Conservation (phyloP, 768 basidiomycete genomes). For the Crepidotus variabilis region DNA sequence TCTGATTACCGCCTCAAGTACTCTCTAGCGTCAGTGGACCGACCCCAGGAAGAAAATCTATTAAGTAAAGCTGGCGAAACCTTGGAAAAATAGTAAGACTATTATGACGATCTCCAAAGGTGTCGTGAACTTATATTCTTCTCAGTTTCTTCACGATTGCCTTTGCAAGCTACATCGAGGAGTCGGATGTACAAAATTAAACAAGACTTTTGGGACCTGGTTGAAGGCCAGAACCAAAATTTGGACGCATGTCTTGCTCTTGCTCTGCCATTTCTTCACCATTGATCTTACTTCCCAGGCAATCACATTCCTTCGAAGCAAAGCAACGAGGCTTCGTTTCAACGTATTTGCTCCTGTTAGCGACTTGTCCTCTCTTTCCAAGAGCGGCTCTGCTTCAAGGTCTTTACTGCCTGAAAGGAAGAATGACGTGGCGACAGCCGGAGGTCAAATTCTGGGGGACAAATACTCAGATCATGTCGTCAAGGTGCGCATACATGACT, state of each 20-base stretch:
- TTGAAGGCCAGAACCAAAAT: conserved; percentile 86
- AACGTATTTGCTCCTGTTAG: conserved; percentile 91
- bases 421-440: conserved; percentile 70
- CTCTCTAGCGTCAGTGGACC: conserved; percentile 74
- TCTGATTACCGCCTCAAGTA: conserved; percentile 79
- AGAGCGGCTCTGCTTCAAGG: conserved; percentile 53
- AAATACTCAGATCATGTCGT: conserved; percentile 96
- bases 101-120: neutral
- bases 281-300: conserved; percentile 34
- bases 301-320: conserved; percentile 83
- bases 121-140: neutral
- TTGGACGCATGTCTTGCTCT: conserved; percentile 68
- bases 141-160: conserved; percentile 89
- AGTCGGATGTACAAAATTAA: conserved; percentile 49
- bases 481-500: conserved; percentile 44
- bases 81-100: conserved; percentile 79
- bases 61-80: conserved; percentile 69
- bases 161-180: conserved; percentile 84
- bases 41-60: conserved; percentile 52
- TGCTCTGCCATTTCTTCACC: neutral
- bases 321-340: conserved; percentile 73
- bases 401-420: conserved; percentile 63
- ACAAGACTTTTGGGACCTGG: conserved; percentile 82
- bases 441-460: conserved; percentile 87
- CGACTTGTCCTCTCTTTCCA: conserved; percentile 81